Base-by-base conservation (phyloP, 2,329 filamentous ascomycete genomes). In the Diaporthe citri region DNA sequence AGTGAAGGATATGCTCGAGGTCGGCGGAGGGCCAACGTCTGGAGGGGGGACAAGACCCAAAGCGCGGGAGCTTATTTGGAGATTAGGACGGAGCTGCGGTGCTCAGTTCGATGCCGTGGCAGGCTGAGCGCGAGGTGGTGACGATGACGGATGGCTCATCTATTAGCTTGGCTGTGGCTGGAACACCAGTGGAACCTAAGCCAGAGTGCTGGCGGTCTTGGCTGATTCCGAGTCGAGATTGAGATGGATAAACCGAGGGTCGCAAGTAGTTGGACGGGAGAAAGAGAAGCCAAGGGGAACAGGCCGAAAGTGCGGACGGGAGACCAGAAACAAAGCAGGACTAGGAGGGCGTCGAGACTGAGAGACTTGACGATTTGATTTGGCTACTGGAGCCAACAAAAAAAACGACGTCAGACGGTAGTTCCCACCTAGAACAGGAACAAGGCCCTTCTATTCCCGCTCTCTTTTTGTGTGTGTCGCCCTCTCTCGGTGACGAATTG, bases 161-260 rank as follows among this genome's bases (percentile, higher is more conserved):
- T 67, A 46, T 64, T 55, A 62, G 51, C 57, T 64, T 66, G 46
- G 71, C 25, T 73, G 71, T 73, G 71, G 74, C 74, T 74, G 46
- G 48, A 74, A 71, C 28, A 28, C 56, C 62, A 60, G 71, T 75
- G 71, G 74, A 56, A 74, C 74, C 64, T 69, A 57, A 70, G 51
- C 55, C 56, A 31, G 62, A 56, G 57, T 64, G 62, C 39, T 62
- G 71, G 55, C 20, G 41, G 64, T 66, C 57, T 64, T 74, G 41
- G 74, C 57, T 66, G 64, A 31, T 48, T 41, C 36, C 31, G 56
- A 46, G 71, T 69, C 57, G 25, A 48, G 46, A 52, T 71, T 60
- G 70, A 56, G 43, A 64, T 62, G 41, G 48, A 48, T 52, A 57
- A 55, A 48, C n/a, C n/a, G n/a, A 64, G 4, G 12, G n/a, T 25